Evolutionary conservation across 2,329 filamentous ascomycete species (phyloP), one percentile per base, ranked within the genome.

Genomic region (Mollisiaceae sp.): DNA sequence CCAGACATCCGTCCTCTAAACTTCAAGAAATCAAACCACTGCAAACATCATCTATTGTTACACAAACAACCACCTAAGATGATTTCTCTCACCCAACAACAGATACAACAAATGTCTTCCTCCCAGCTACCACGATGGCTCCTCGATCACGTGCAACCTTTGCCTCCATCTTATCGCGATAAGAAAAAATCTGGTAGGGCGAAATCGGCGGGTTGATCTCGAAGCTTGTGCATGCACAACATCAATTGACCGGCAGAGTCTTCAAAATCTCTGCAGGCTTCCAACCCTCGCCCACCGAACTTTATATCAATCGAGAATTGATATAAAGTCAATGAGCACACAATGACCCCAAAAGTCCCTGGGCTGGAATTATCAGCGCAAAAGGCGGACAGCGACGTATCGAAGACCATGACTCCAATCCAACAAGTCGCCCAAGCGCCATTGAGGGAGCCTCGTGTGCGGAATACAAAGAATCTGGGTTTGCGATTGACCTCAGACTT

Each of bases 391-490:
- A 52, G 64, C 35, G 59, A 63, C 39, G 5, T 50, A 18, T 55
- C 65, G 14, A 64, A 62, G 63, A 39, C 55, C 15, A 67, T 62
- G 64, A 32, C 62, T 45, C 61, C 66, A 32, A 45, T 67, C 41
- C 27, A 63, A 22, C 67, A 68, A 50, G 63, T 58, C 20, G 54
- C 67, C 43, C 67, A 71, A 57, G 55, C 62, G 52, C 58, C 69
- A 32, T 43, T 66, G 60, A 27, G 41, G 50, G 71, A 70, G 54
- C 32, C 63, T 39, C 66, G 62, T 64, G 63, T 67, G 78, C 94
- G 91, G 91, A 96, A 96, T 77, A 94, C 91, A 27, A 85, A 87
- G 69, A 89, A 91, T 71, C 78, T 97, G 63, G 85, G 85, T 15
- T 77, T 84, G 70, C 85, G 93, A 60, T 75, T 96, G 14, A 86